These are phyloP conservation scores for Whalleya microplaca DNA, from an alignment of 2,329 filamentous ascomycete genomes.

Conservation along the genomic window DNA sequence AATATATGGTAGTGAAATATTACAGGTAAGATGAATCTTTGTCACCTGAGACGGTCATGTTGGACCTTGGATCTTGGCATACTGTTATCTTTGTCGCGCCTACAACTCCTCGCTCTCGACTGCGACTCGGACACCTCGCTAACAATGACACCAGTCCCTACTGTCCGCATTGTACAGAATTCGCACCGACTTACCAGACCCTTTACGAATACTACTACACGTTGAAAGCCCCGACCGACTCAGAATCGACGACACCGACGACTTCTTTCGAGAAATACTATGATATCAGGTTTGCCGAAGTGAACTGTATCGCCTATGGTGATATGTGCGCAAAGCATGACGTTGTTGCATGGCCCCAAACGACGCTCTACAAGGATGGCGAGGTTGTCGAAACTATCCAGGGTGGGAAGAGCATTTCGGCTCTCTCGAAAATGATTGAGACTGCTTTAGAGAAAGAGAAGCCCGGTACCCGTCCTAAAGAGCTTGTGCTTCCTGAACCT, in stretches of 20 bases:
- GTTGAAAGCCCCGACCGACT: constrained; percentile 67
- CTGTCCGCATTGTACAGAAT: constrained; percentile 74
- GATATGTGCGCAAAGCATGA: constrained; percentile 74
- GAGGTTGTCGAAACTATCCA: constrained; percentile 64
- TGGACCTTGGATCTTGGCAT: not conserved
- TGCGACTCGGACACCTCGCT: constrained; percentile 1
- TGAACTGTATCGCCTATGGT: constrained; percentile 85
- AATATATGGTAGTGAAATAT: constrained; percentile 63
- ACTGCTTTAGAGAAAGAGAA: constrained; percentile 74
- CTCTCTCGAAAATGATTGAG: constrained; percentile 74
- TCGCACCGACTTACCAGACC: constrained; percentile 87
- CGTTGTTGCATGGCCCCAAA: constrained; percentile 74
- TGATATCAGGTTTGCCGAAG: constrained; percentile 81
- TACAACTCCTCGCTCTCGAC: not conserved
- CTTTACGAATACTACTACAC: constrained; percentile 95
- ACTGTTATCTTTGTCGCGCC: not conserved
- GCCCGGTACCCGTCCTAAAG: constrained; percentile 76
- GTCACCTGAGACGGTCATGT: not conserved
- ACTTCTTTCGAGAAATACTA: constrained; percentile 75
- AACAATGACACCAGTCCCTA: constrained; percentile 50
- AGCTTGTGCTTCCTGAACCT: constrained; percentile 70
- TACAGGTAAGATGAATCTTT: constrained; percentile 61
- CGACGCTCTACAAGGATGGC: constrained; percentile 80
- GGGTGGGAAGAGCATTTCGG: constrained; percentile 69
- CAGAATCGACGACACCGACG: constrained; percentile 54